These are phyloP conservation scores for Malassezia sympodialis DNA, from an alignment of 1,284 basidiomycete species.

Conservation along the genomic window DNA sequence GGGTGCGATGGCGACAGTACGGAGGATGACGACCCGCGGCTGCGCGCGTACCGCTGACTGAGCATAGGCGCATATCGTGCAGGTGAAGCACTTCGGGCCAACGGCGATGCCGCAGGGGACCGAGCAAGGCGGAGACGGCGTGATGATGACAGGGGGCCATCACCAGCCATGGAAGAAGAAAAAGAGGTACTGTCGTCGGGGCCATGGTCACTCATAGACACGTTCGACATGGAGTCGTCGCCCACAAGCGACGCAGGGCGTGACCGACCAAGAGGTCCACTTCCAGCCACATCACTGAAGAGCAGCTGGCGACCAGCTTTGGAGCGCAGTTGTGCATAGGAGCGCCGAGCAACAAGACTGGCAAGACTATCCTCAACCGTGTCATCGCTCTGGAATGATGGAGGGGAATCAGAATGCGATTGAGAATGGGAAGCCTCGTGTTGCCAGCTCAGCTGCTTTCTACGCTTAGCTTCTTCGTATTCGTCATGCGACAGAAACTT, in stretches of 20 bases:
- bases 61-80: background rate
- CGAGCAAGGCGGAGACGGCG: constrained; percentile 7
- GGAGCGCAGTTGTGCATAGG: background rate
- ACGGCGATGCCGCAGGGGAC: constrained; percentile 1
- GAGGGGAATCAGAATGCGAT: background rate
- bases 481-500: constrained; percentile 33
- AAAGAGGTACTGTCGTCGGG: constrained; percentile 8
- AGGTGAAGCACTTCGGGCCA: background rate
- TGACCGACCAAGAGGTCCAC: background rate
- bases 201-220: constrained; percentile 10
- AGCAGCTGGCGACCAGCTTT: constrained; percentile 1
- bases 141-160: background rate
- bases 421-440: constrained; percentile 15
- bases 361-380: constrained; percentile 17
- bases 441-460: constrained; percentile 33
- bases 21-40: background rate
- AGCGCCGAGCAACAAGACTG: constrained; percentile 10
- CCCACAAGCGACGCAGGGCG: background rate
- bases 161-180: constrained; percentile 1
- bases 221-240: constrained; percentile 5
- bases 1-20: background rate
- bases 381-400: constrained; percentile 6
- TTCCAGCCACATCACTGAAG: constrained; percentile 5
- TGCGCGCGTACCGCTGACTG: background rate
- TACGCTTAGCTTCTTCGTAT: constrained; percentile 32